Percentiles rank a stretch among this genome's conserved stretches.
Evolutionary conservation across 169 alveolate species (phyloP).

Genomic region (Ophryocystis elektroscirrha): DNA sequence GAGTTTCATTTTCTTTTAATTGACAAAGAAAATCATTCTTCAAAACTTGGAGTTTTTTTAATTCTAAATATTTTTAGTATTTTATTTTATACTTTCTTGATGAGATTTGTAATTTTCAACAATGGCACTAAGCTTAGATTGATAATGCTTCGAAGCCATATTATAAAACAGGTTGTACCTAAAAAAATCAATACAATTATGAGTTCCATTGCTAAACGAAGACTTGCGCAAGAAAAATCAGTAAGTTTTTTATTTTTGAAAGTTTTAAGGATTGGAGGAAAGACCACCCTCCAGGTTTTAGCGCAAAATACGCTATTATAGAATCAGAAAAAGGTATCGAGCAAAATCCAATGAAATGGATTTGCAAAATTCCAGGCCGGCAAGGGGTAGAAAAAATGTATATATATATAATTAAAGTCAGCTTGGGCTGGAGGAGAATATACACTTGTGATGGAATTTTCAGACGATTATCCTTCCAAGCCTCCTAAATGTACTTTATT

Average conservation of each 20-base stretch:
- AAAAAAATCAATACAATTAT: too few species aligned
- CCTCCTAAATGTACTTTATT: conserved; percentile 99
- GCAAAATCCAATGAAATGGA: conserved; percentile 73
- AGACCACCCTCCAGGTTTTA: conserved; percentile 89
- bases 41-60: too few species aligned
- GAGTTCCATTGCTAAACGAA: conserved; percentile 49
- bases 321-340: conserved; percentile 60
- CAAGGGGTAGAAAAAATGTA: conserved; percentile 5
- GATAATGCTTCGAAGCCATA: too few species aligned
- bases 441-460: conserved; percentile 80
- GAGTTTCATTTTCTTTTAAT: too few species aligned
- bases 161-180: too few species aligned
- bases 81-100: too few species aligned
- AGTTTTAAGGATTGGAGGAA: conserved; percentile 91
- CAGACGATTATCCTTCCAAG: conserved; percentile 95
- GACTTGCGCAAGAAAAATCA: conserved; percentile 73
- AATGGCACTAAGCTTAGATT: too few species aligned
- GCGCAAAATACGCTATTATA: conserved; percentile 73
- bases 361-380: conserved; percentile 87
- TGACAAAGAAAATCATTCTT: too few species aligned
- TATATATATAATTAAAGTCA: conserved; percentile 12
- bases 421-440: conserved; percentile 94
- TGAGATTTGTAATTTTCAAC: too few species aligned
- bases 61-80: too few species aligned
- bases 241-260: too few species aligned